A percentile compares a stretch with the other conserved stretches of the same genome.
Conservation (phyloP, 371 early-diverging fungal genomes). For the Rhizopus sp. region DNA sequence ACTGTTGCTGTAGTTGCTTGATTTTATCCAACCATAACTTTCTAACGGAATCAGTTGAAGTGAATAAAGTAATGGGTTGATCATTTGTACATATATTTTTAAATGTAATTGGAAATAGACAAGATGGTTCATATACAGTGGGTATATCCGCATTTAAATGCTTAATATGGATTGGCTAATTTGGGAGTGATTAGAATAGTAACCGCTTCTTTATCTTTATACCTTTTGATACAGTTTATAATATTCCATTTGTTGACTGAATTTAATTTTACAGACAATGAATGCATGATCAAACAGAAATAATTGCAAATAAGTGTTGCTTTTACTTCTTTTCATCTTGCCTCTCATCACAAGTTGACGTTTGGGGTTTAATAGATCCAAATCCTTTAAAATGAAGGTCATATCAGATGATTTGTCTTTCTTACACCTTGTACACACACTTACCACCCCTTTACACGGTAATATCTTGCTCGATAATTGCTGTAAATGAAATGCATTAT, state of each 20-base stretch:
- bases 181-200: not conserved
- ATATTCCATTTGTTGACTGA: conserved; percentile 36
- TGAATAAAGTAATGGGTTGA: conserved; percentile 6
- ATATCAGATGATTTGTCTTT: not conserved
- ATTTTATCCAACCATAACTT: conserved; percentile 26
- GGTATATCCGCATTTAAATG: conserved; percentile 57
- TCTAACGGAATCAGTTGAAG: conserved; percentile 18
- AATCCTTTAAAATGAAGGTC: conserved; percentile 47
- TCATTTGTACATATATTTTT: not conserved
- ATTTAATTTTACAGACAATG: conserved; percentile 72
- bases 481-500: conserved; percentile 74
- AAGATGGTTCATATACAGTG: conserved; percentile 13
- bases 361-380: conserved; percentile 72
- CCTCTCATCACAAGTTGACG: conserved; percentile 82
- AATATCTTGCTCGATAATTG: conserved; percentile 33
- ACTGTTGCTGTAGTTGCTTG: conserved; percentile 1
- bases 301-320: conserved; percentile 66
- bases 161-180: conserved; percentile 66
- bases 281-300: conserved; percentile 90
- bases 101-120: conserved; percentile 59
- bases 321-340: conserved; percentile 64
- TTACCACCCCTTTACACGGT: conserved; percentile 15
- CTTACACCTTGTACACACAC: not conserved
- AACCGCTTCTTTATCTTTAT: not conserved
- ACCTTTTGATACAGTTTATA: conserved; percentile 48